A percentile compares a stretch with the other conserved stretches of the same genome.
Conservation (phyloP, 768 basidiomycete species). For the Chiua virens region DNA sequence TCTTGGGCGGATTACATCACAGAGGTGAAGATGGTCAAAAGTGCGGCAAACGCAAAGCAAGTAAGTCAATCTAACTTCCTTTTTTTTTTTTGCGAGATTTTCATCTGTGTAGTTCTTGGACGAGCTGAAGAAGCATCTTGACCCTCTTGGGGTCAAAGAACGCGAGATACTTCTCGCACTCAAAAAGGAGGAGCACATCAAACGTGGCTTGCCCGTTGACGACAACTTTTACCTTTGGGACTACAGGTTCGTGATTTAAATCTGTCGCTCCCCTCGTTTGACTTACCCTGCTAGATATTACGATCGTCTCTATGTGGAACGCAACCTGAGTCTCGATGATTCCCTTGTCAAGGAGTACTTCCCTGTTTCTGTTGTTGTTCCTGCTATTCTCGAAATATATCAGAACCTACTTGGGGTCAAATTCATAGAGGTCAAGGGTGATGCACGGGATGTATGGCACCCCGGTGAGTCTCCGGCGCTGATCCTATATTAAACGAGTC, state of each 20-base stretch:
- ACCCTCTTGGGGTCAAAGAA: conserved; percentile 71
- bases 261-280: no score
- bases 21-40: conserved; percentile 86
- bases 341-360: conserved; percentile 85
- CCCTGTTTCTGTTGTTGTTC: conserved; percentile 81
- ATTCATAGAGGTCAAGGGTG: conserved; percentile 55
- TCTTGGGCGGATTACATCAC: conserved; percentile 86
- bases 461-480: conserved; percentile 48
- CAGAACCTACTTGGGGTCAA: conserved; percentile 77
- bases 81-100: no score
- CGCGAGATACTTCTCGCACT: conserved; percentile 63
- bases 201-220: conserved; percentile 60
- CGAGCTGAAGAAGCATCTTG: conserved; percentile 71
- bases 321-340: conserved; percentile 69
- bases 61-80: conserved; percentile 32
- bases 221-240: conserved; percentile 83
- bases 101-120: conserved; percentile 59
- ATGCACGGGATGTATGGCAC: conserved; percentile 74
- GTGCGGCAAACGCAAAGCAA: conserved; percentile 55
- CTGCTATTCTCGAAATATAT: conserved; percentile 80
- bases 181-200: conserved; percentile 72
- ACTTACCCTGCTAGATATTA: conserved; percentile 24
- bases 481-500: neutral
- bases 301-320: conserved; percentile 52
- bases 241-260: conserved; percentile 51